These are phyloP conservation scores for Gyromitra esculenta DNA, from an alignment of 2,329 filamentous ascomycete species.

Conservation along the genomic window DNA sequence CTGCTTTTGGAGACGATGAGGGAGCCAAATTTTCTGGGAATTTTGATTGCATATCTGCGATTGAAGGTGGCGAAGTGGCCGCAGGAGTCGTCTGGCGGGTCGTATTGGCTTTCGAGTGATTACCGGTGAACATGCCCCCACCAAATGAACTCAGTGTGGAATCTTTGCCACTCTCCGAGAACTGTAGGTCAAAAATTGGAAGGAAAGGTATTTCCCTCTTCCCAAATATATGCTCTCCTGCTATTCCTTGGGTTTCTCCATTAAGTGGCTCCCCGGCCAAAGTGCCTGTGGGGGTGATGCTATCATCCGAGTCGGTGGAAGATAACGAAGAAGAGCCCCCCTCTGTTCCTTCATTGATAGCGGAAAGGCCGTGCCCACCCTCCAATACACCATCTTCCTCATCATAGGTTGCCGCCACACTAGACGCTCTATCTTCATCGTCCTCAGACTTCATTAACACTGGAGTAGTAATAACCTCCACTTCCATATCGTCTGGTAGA, in stretches of 20 bases:
- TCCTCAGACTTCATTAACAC: slow-evolving; percentile 58
- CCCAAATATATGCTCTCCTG: slow-evolving; percentile 11
- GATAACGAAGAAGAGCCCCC: slow-evolving; percentile 12
- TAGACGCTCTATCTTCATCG: slow-evolving; percentile 61
- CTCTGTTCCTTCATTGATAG: slow-evolving; percentile 39
- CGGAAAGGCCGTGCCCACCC: slow-evolving; percentile 30
- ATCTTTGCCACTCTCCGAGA: slow-evolving; percentile 32
- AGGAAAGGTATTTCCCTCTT: slow-evolving; percentile 10
- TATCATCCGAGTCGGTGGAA: slow-evolving; percentile 6
- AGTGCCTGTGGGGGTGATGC: slow-evolving; percentile 23
- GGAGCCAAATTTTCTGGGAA: slow-evolving; percentile 32
- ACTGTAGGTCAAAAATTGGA: slow-evolving; percentile 13
- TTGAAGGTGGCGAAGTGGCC: slow-evolving; percentile 42
- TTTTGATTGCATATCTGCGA: slow-evolving; percentile 32
- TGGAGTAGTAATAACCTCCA: slow-evolving; percentile 55
- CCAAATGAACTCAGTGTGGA: slow-evolving; percentile 31
- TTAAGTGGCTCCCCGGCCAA: background rate
- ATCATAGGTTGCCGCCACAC: slow-evolving; percentile 68
- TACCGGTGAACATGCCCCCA: slow-evolving; percentile 34
- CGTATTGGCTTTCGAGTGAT: slow-evolving; percentile 44
- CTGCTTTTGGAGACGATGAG: slow-evolving; percentile 44
- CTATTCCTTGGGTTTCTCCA: background rate
- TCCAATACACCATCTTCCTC: slow-evolving; percentile 66
- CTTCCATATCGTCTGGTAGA: slow-evolving; percentile 31
- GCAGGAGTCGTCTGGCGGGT: slow-evolving; percentile 44